A percentile compares a stretch with the other conserved stretches of the same genome.
Conservation (phyloP, 176 grass and related monocot genomes). For the Cenchrus purpureus region DNA sequence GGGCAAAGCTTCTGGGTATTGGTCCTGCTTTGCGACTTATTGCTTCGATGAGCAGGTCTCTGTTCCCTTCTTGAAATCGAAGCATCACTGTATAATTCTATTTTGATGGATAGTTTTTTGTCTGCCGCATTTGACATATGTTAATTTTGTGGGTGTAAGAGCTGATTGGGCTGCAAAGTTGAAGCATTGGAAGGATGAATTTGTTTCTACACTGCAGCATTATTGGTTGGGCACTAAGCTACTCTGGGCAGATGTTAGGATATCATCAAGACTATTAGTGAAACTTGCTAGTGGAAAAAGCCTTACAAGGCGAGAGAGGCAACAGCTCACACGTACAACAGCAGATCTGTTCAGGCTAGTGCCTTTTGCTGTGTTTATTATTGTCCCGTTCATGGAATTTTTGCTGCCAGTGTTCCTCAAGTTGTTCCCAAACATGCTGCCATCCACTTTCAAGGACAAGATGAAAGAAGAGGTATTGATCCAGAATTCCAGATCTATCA, state of each 20-base stretch:
- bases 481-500: background rate
- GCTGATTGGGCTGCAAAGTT: conserved; percentile 81
- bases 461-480: conserved; percentile 87
- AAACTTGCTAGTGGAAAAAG: conserved; percentile 87
- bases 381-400: conserved; percentile 95
- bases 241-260: conserved; percentile 78
- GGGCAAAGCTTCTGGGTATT: conserved; percentile 76
- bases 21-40: conserved; percentile 73
- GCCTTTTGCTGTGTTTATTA: conserved; percentile 89
- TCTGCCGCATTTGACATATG: conserved; percentile 12
- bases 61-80: conserved; percentile 14
- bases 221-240: conserved; percentile 92
- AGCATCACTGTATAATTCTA: conserved; percentile 21
- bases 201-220: conserved; percentile 82
- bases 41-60: conserved; percentile 96
- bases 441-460: conserved; percentile 93
- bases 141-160: conserved; percentile 57
- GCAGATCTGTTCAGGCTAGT: conserved; percentile 93
- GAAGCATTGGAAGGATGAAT: conserved; percentile 93
- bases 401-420: conserved; percentile 92
- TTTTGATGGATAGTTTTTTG: conserved; percentile 38
- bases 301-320: conserved; percentile 85
- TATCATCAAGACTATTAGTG: conserved; percentile 92
- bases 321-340: conserved; percentile 87
- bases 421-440: conserved; percentile 95